Base-by-base conservation (phyloP, 2,329 filamentous ascomycete genomes). In the Tolypocladium ophioglossoides region DNA sequence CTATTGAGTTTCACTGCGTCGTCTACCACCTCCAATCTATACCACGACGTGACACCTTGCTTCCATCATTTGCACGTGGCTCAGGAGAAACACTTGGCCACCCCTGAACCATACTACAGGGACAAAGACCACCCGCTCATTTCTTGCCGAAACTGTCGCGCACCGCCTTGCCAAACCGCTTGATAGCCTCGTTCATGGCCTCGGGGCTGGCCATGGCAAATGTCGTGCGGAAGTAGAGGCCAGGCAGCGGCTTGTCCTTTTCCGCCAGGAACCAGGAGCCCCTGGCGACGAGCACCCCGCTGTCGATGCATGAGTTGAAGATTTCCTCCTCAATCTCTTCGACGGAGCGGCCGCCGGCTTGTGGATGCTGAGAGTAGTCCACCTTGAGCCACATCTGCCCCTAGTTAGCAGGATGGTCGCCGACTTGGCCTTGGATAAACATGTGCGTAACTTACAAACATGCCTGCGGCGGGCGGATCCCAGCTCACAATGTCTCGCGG, bases 251-350 rank as follows among this genome's bases (percentile, higher is more conserved):
- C 64, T 74, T 77, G 50, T 80, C 76, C 46, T 78, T 79, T 66
- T 94, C 86, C 1, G 91, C 88, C 55, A 83, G 80, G 78, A 97
- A 99, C 91, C 91, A 99, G 50, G 85, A 91, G 4, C 94, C 94
- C 50, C 88, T 80, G 55, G 88, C 90, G 2, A 94, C 78, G 48
- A 99, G 77, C 5, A 94, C 89, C 24, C 89, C 87, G 62, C 86
- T 80, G 4, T 84, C 80, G 54, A 96, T 85, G 58, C 85, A 85
- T 0, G 80, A 77, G 62, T 87, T 71, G 76, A 96, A 97, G 47
- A 99, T 90, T 54, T 88, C 83, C 62, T 96, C 85, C 70, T 99
- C 94, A 44, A 99, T 77, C 38, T 82, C 82, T 27, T 80, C 68
- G 49, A 89, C 74, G 50, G 70, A 73, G 59, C 78, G 80, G 16